Evolutionary conservation across 129 eudicot genomes (phyloP).

Genomic region (Dittrichia graveolens): DNA sequence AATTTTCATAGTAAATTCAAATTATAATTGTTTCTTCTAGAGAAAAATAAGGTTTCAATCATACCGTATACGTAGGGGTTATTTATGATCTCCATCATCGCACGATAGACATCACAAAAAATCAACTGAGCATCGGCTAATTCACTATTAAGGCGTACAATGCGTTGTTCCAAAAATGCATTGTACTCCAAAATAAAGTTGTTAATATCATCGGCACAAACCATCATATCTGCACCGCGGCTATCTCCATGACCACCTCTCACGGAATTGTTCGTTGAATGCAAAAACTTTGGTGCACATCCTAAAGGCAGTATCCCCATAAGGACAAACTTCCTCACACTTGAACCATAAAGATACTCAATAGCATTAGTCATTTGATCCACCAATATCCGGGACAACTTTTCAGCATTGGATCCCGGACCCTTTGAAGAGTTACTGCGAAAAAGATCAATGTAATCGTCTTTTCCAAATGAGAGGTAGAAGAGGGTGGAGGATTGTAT

Average conservation of each 20-base stretch:
- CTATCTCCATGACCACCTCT: neutral
- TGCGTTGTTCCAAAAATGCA: slow-evolving; percentile 44
- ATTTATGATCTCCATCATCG: slow-evolving; percentile 58
- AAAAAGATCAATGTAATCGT: slow-evolving; percentile 55
- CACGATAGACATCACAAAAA: slow-evolving; percentile 63
- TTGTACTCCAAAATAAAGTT: slow-evolving; percentile 52
- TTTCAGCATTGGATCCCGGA: slow-evolving; percentile 5
- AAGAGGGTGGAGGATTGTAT: slow-evolving; percentile 59
- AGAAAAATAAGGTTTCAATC: slow-evolving; percentile 3
- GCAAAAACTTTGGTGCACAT: slow-evolving; percentile 57
- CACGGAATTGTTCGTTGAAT: slow-evolving; percentile 9
- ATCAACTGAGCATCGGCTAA: slow-evolving; percentile 49
- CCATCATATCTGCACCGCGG: slow-evolving; percentile 5
- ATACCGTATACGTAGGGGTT: slow-evolving; percentile 57
- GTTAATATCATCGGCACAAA: slow-evolving; percentile 56
- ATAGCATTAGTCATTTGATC: slow-evolving; percentile 59
- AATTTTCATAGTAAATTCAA: neutral
- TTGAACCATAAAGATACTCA: slow-evolving; percentile 51
- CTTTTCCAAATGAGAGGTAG: slow-evolving; percentile 81
- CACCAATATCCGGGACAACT: slow-evolving; percentile 40
- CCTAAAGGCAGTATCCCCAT: slow-evolving; percentile 74
- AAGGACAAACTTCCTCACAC: slow-evolving; percentile 55
- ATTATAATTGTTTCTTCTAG: neutral
- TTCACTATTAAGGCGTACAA: slow-evolving; percentile 48
- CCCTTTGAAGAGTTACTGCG: slow-evolving; percentile 28